These are phyloP conservation scores for Phytophthora brassicae DNA, from an alignment of 352 stramenopile genomes.

Conservation along the genomic window DNA sequence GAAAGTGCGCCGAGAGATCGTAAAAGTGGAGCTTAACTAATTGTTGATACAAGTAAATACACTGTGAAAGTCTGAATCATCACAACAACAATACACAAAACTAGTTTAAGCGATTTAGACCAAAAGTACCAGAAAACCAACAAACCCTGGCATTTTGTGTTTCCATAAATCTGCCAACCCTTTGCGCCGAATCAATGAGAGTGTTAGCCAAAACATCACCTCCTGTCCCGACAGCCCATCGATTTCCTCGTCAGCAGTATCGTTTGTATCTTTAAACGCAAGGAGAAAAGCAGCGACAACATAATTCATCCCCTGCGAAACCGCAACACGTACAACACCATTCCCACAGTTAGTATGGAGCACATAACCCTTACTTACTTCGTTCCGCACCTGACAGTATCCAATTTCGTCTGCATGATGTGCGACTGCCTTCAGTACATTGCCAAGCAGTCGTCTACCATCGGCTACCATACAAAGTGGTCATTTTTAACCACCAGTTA, in stretches of 20 bases:
- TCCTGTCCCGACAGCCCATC: conserved; percentile 44
- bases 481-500: background rate
- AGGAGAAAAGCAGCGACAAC: conserved; percentile 66
- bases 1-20: conserved; percentile 61
- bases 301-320: conserved; percentile 82
- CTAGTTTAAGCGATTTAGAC: background rate
- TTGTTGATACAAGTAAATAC: conserved; percentile 79
- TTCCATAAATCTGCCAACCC: conserved; percentile 73
- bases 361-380: background rate
- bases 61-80: conserved; percentile 49
- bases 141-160: conserved; percentile 75
- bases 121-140: background rate
- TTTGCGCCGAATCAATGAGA: conserved; percentile 53
- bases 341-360: background rate
- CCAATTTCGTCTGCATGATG: conserved; percentile 55
- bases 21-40: conserved; percentile 70
- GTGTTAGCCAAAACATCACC: conserved; percentile 59
- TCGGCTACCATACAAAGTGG: conserved; percentile 37
- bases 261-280: conserved; percentile 34
- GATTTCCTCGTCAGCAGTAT: conserved; percentile 5
- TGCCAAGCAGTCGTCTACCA: conserved; percentile 58
- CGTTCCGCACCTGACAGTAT: conserved; percentile 67
- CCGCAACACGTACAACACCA: background rate
- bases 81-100: background rate
- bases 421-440: conserved; percentile 73